A percentile compares a stretch with the other conserved stretches of the same genome.
Evolutionary conservation across 2,329 filamentous ascomycete genomes (phyloP).

Genomic region (Xylaria polymorpha): DNA sequence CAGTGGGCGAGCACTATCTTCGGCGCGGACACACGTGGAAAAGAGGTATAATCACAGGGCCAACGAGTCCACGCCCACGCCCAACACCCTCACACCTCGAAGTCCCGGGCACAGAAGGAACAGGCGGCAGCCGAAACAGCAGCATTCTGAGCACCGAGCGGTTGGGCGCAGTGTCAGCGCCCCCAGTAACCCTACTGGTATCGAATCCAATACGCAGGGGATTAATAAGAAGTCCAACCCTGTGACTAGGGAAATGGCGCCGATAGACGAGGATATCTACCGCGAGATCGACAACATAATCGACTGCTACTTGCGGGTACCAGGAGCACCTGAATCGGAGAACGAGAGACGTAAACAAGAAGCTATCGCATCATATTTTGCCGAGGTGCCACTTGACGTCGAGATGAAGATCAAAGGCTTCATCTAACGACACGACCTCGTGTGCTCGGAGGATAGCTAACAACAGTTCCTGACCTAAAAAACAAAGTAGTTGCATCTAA

Average conservation of each 20-base stretch:
- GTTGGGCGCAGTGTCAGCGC: neutral
- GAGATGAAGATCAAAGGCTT: constrained; percentile 42
- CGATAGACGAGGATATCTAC: constrained; percentile 36
- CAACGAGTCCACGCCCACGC: neutral
- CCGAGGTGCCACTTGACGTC: constrained; percentile 33
- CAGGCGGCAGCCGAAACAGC: neutral
- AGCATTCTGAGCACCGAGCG: neutral
- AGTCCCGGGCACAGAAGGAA: constrained; percentile 1
- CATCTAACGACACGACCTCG: constrained; percentile 29
- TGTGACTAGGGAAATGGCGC: neutral
- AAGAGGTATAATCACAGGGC: neutral
- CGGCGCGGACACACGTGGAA: neutral
- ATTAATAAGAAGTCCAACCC: neutral
- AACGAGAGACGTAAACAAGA: constrained; percentile 36
- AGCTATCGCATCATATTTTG: constrained; percentile 36
- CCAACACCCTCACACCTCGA: neutral
- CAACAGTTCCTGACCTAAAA: neutral
- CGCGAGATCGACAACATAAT: constrained; percentile 46
- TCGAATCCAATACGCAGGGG: neutral
- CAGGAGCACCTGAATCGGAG: constrained; percentile 12
- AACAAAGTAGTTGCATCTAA: neutral
- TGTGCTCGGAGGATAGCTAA: neutral
- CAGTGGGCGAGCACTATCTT: neutral
- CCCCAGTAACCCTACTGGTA: neutral
- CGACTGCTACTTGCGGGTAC: constrained; percentile 41